Evolutionary conservation across 306 rosid genomes (phyloP).

Genomic region (Senna tora): DNA sequence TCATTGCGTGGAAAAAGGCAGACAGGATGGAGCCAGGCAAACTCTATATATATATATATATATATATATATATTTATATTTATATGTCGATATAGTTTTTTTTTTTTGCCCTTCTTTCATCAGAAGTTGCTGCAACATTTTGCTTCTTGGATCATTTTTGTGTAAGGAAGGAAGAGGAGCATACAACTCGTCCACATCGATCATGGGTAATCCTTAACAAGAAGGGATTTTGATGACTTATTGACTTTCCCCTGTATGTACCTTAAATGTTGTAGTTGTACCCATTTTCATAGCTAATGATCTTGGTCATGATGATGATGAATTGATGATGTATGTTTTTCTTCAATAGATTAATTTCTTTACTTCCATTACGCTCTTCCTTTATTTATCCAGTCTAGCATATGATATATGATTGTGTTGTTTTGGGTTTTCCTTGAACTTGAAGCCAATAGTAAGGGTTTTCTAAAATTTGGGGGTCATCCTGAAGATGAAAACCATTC

Average conservation of each 20-base stretch:
- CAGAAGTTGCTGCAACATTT: slow-evolving; percentile 41
- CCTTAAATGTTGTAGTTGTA: slow-evolving; percentile 27
- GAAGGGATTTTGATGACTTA: slow-evolving; percentile 40
- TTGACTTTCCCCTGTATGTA: slow-evolving; percentile 38
- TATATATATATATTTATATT: too few species aligned
- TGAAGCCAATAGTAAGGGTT: slow-evolving; percentile 19
- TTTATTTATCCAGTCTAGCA: neutral
- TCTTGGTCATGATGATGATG: slow-evolving; percentile 37
- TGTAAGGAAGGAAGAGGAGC: slow-evolving; percentile 37
- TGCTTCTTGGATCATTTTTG: slow-evolving; percentile 23
- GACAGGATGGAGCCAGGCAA: slow-evolving; percentile 86
- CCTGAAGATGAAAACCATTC: slow-evolving; percentile 7
- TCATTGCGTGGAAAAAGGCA: slow-evolving; percentile 68
- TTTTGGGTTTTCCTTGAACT: slow-evolving; percentile 6
- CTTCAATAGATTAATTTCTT: slow-evolving; percentile 35
- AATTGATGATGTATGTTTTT: slow-evolving; percentile 39
- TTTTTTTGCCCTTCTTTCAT: slow-evolving; percentile 16
- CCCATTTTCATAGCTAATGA: slow-evolving; percentile 29
- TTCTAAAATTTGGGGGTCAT: neutral
- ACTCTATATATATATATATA: slow-evolving; percentile 36
- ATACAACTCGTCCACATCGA: slow-evolving; percentile 42
- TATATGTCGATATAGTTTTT: slow-evolving; percentile 32
- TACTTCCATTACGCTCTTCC: neutral
- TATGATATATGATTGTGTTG: neutral
- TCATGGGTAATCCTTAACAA: slow-evolving; percentile 37